phyloP scores from a whole-genome alignment of 305 asterid genomes.

The Solanum hybrid region DNA sequence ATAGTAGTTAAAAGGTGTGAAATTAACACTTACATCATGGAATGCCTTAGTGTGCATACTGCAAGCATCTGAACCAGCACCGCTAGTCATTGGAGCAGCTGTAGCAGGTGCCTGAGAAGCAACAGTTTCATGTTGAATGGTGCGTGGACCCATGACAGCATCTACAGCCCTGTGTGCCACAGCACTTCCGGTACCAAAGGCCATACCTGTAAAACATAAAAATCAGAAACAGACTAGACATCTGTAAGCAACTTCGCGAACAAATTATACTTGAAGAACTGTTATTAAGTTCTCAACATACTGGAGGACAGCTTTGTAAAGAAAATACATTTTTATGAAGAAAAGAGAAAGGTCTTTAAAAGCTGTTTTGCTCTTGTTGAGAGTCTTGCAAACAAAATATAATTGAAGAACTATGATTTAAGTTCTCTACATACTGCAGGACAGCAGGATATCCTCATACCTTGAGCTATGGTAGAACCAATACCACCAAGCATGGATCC shows the following conservation, averaged over 20 bases:
- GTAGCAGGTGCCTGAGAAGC: slow-evolving; percentile 49
- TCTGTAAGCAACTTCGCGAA: neutral
- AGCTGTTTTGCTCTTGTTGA: neutral
- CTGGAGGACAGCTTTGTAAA: neutral
- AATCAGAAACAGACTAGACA: neutral
- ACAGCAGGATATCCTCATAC: slow-evolving; percentile 13
- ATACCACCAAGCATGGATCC: slow-evolving; percentile 32
- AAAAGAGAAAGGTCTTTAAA: neutral
- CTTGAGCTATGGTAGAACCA: slow-evolving; percentile 28
- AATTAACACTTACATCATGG: slow-evolving; percentile 41
- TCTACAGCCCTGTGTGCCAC: slow-evolving; percentile 93
- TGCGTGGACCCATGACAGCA: slow-evolving; percentile 74
- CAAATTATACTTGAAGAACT: neutral
- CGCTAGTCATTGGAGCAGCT: slow-evolving; percentile 20
- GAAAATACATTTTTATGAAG: neutral
- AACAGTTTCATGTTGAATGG: slow-evolving; percentile 68
- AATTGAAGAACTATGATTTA: neutral
- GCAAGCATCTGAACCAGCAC: slow-evolving; percentile 52
- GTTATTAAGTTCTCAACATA: neutral
- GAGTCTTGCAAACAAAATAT: neutral
- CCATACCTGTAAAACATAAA: slow-evolving; percentile 46
- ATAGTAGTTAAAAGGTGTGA: neutral
- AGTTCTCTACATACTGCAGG: neutral
- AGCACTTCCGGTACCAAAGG: slow-evolving; percentile 87
- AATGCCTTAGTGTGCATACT: slow-evolving; percentile 46